phyloP scores from a whole-genome alignment of 176 grass and related monocot genomes.

The Pontederia crassipes region DNA sequence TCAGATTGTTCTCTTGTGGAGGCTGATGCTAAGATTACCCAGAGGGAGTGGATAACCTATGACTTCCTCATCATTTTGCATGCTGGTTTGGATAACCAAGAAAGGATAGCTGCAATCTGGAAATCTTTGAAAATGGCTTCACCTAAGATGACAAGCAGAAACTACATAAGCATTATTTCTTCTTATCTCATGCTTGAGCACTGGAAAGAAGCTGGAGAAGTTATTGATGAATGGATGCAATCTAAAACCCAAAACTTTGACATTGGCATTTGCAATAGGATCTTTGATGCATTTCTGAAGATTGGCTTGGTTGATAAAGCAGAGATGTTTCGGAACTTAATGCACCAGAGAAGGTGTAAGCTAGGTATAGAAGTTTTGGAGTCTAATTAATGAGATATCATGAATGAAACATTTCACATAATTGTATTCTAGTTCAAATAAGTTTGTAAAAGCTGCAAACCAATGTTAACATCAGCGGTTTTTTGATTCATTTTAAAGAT shows the following conservation, averaged over 20 bases:
- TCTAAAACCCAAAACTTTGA: conserved; percentile 59
- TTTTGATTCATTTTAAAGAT: too few species aligned
- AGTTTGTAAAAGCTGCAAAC: too few species aligned
- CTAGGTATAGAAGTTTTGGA: conserved; percentile 25
- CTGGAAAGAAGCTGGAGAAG: conserved; percentile 42
- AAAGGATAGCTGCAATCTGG: conserved; percentile 67
- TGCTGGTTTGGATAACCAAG: conserved; percentile 38
- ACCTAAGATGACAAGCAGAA: conserved; percentile 55
- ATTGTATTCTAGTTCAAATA: too few species aligned
- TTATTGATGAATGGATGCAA: conserved; percentile 62
- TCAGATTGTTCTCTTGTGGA: conserved; percentile 34
- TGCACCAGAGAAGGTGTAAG: conserved; percentile 45
- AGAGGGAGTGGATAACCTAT: conserved; percentile 68
- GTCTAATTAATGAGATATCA: too few species aligned
- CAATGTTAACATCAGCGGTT: too few species aligned
- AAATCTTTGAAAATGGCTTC: conserved; percentile 56
- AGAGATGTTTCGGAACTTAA: conserved; percentile 38
- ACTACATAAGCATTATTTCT: conserved; percentile 52
- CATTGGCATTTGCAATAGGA: conserved; percentile 39
- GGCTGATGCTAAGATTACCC: conserved; percentile 47
- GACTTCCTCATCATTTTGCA: conserved; percentile 65
- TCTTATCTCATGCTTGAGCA: conserved; percentile 40
- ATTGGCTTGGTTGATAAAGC: conserved; percentile 31
- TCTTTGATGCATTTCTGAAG: conserved; percentile 34
- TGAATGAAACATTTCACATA: too few species aligned